Conservation (phyloP, 768 basidiomycete genomes). For the Lactarius sanguifluus region DNA sequence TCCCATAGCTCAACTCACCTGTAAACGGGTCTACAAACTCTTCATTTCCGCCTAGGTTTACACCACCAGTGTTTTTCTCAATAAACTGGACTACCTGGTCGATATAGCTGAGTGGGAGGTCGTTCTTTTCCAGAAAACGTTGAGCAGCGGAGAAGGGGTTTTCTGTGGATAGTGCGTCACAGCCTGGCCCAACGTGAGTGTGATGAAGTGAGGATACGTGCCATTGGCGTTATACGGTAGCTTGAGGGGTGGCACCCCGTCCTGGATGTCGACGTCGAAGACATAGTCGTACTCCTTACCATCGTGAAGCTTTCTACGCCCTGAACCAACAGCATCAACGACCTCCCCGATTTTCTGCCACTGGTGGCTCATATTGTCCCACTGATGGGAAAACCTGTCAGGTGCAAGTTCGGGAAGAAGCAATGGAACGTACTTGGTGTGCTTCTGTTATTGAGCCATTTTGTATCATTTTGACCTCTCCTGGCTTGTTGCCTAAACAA, state of each 20-base stretch:
- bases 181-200: not conserved
- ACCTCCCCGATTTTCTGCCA: conserved; percentile 98
- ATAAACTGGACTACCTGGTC: conserved; percentile 94
- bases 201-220: conserved; percentile 36
- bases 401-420: not conserved
- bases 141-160: conserved; percentile 91
- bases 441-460: conserved; percentile 83
- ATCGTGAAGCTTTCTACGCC: conserved; percentile 87
- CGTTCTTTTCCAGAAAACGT: conserved; percentile 79
- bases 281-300: conserved; percentile 98
- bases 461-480: conserved; percentile 90
- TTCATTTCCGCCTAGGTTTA: conserved; percentile 60
- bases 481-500: conserved; percentile 78
- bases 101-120: conserved; percentile 77
- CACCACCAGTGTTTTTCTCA: conserved; percentile 83
- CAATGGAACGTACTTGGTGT: conserved; percentile 63
- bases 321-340: conserved; percentile 88
- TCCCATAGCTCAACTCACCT: conserved; percentile 44
- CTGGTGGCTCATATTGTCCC: conserved; percentile 63
- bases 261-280: conserved; percentile 96
- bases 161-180: conserved; percentile 47
- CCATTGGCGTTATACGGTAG: conserved; percentile 91
- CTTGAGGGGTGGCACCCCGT: conserved; percentile 89
- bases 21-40: conserved; percentile 89
- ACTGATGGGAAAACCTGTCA: conserved; percentile 47